phyloP scores from a whole-genome alignment of 2,329 filamentous ascomycete genomes.

The Venturia pyrina region DNA sequence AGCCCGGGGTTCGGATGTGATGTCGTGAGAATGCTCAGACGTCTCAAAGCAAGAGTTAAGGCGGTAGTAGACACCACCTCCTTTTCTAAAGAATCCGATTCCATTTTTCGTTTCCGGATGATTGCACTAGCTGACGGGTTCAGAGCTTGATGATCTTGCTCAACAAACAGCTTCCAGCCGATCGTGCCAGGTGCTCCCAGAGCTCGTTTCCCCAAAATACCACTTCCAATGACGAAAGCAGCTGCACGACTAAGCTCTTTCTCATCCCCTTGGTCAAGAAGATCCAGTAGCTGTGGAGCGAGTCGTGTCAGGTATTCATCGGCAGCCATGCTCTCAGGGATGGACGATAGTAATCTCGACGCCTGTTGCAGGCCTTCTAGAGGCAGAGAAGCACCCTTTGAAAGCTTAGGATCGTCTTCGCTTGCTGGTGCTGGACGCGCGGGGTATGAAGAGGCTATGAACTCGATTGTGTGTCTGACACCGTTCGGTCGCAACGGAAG shows the following conservation, averaged over 20 bases:
- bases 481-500: conserved; percentile 54
- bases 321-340: conserved; percentile 44
- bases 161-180: conserved; percentile 54
- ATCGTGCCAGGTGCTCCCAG: conserved; percentile 51
- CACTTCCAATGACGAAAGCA: conserved; percentile 54
- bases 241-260: conserved; percentile 49
- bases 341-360: conserved; percentile 50
- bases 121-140: conserved; percentile 27
- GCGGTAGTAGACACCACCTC: conserved; percentile 39
- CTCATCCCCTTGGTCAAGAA: conserved; percentile 53
- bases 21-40: conserved; percentile 46
- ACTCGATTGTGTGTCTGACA: conserved; percentile 59
- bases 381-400: conserved; percentile 50
- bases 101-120: conserved; percentile 26
- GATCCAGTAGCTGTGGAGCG: conserved; percentile 48
- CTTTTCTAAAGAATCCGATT: conserved; percentile 27
- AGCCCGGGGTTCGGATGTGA: conserved; percentile 60
- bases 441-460: conserved; percentile 59
- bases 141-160: conserved; percentile 45
- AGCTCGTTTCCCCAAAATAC: conserved; percentile 53
- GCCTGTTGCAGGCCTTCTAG: conserved; percentile 58
- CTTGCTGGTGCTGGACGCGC: conserved; percentile 34
- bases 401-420: conserved; percentile 20
- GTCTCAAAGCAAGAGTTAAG: conserved; percentile 42
- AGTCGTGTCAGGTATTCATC: conserved; percentile 52